phyloP scores from a whole-genome alignment of 345 rosid species.

The Carallia pectinifolia region DNA sequence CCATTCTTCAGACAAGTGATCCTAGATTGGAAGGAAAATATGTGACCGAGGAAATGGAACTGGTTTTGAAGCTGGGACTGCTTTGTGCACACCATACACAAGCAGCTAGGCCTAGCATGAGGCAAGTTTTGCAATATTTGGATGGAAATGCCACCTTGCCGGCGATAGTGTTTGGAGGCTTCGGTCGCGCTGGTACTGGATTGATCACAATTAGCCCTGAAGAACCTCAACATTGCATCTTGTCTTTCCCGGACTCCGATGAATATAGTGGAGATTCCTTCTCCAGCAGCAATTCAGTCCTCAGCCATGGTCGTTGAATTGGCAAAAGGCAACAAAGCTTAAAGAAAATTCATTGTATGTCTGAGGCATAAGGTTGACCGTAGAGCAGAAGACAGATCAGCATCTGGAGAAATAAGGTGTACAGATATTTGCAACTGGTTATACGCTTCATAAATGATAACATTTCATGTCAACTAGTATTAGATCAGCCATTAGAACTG shows the following conservation, averaged over 20 bases:
- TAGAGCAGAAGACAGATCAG: too few relatives aligned
- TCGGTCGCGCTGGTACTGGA: not conserved
- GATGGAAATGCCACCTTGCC: conserved; percentile 12
- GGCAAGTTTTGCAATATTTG: conserved; percentile 19
- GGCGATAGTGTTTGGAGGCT: not conserved
- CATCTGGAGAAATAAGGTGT: too few relatives aligned
- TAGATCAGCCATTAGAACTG: too few relatives aligned
- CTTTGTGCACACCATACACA: conserved; percentile 10
- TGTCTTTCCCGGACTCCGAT: not conserved
- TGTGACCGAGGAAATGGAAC: conserved; percentile 10
- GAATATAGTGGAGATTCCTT: not conserved
- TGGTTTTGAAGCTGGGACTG: conserved; percentile 16
- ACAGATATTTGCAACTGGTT: too few relatives aligned
- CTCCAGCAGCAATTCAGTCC: not conserved
- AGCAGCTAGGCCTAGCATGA: conserved; percentile 20
- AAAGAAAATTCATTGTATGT: too few relatives aligned
- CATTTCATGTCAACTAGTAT: too few relatives aligned
- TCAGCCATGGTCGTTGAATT: conserved; percentile 4
- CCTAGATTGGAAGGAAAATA: conserved; percentile 10
- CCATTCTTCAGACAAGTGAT: conserved; percentile 9
- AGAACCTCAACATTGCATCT: too few relatives aligned
- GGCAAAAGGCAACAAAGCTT: too few relatives aligned
- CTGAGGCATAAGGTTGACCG: too few relatives aligned
- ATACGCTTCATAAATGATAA: too few relatives aligned
- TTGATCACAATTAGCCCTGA: not conserved